phyloP scores from a whole-genome alignment of 2,329 filamentous ascomycete species.

The Exophiala oligosperma region DNA sequence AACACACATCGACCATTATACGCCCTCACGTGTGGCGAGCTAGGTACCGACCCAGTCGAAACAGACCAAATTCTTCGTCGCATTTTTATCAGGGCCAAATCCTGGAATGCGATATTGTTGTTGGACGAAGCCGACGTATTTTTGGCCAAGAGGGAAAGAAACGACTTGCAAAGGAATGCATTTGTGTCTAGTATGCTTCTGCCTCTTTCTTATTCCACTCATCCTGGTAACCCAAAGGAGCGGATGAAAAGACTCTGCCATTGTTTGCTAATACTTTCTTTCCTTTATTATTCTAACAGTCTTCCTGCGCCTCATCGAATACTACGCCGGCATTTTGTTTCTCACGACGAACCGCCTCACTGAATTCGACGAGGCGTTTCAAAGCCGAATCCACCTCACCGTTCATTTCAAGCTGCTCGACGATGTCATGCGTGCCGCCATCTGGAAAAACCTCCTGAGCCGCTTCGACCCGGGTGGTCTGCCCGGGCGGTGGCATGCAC shows the following conservation, averaged over 20 bases:
- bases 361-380: slow-evolving; percentile 88
- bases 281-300: slow-evolving; percentile 10
- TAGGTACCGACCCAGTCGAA: neutral
- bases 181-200: slow-evolving; percentile 26
- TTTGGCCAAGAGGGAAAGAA: slow-evolving; percentile 24
- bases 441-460: too few species aligned
- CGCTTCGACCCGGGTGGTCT: too few species aligned
- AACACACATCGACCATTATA: neutral
- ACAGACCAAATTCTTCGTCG: neutral
- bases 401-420: too few species aligned
- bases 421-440: too few species aligned
- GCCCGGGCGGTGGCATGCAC: too few species aligned
- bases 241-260: neutral
- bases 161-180: slow-evolving; percentile 29
- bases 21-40: neutral
- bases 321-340: slow-evolving; percentile 46
- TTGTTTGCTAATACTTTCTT: too few species aligned
- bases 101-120: slow-evolving; percentile 39
- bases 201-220: neutral
- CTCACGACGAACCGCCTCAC: slow-evolving; percentile 62
- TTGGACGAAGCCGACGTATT: slow-evolving; percentile 35
- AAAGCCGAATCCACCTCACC: slow-evolving; percentile 66
- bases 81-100: neutral
- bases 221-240: neutral
- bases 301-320: slow-evolving; percentile 40